Conservation (phyloP, 2,329 filamentous ascomycete genomes). For the Phyllosticta citriasiana region DNA sequence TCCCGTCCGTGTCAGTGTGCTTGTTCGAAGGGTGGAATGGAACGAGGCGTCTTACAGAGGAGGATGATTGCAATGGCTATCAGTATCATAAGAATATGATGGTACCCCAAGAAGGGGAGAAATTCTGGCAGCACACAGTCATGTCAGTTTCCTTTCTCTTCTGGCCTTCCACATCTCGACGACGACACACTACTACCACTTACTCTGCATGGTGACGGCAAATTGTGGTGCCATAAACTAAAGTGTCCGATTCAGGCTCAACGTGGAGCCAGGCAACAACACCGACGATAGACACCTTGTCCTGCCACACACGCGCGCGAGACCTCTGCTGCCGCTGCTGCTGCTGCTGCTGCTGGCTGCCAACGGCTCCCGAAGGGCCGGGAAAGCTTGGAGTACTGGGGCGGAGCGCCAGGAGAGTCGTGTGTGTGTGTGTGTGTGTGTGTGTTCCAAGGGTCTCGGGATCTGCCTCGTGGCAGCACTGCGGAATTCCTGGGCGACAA, state of each 20-base stretch:
- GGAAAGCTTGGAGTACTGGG: constrained; percentile 14
- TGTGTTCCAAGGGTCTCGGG: background rate
- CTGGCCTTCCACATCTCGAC: too few relatives aligned
- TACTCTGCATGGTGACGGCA: constrained; percentile 42
- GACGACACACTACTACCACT: constrained; percentile 13
- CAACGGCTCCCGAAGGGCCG: constrained; percentile 34
- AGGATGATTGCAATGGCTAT: constrained; percentile 91
- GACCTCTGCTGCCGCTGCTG: constrained; percentile 12
- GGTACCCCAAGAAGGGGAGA: constrained; percentile 55
- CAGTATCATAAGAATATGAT: constrained; percentile 93
- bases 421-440: background rate
- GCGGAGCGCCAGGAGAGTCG: background rate
- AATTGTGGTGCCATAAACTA: constrained; percentile 22
- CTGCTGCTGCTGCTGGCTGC: constrained; percentile 16
- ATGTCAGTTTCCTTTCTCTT: too few relatives aligned
- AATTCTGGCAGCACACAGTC: constrained; percentile 32
- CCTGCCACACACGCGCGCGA: background rate
- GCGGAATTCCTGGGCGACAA: background rate
- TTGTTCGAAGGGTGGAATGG: background rate
- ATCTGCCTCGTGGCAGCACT: background rate
- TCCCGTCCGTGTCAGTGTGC: too few relatives aligned
- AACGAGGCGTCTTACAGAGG: constrained; percentile 58
- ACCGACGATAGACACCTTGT: constrained; percentile 10
- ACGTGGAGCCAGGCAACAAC: constrained; percentile 33
- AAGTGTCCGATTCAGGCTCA: constrained; percentile 14